A percentile compares a stretch with the other conserved stretches of the same genome.
These are phyloP conservation scores for Populus tremula DNA, from an alignment of 345 rosid genomes.

Conservation along the genomic window DNA sequence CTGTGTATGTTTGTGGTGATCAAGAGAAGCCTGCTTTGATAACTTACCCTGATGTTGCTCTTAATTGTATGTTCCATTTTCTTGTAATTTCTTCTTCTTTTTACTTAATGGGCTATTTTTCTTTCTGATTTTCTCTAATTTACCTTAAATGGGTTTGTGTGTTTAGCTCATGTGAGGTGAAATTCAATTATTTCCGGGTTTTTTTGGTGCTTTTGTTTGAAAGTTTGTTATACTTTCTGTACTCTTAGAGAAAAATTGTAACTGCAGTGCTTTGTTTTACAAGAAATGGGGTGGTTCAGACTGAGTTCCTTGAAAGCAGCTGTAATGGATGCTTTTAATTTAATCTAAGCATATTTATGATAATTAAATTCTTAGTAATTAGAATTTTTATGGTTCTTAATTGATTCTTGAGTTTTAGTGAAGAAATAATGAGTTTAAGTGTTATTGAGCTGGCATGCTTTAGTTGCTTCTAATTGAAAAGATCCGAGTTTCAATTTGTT, in stretches of 20 bases:
- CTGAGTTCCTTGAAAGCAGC: background rate
- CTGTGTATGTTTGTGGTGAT: constrained; percentile 76
- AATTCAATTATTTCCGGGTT: background rate
- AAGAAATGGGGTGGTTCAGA: background rate
- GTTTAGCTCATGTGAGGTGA: background rate
- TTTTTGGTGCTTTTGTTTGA: background rate
- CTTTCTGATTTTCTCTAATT: background rate
- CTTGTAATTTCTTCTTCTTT: background rate
- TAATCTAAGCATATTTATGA: background rate
- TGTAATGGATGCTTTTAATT: background rate
- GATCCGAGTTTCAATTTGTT: background rate
- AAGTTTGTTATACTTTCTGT: background rate
- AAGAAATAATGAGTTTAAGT: background rate
- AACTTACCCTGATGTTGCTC: constrained; percentile 86
- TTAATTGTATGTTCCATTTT: constrained; percentile 51
- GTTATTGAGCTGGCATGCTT: background rate
- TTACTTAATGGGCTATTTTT: background rate
- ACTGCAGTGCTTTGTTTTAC: background rate
- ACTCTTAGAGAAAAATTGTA: background rate
- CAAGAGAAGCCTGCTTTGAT: constrained; percentile 78
- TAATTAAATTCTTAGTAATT: background rate
- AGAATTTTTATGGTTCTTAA: no score
- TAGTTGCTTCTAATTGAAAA: background rate
- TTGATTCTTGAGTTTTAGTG: no score
- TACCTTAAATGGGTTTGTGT: background rate